Conservation (phyloP, 495 filamentous ascomycete species). For the Amphirosellinia nigrospora region DNA sequence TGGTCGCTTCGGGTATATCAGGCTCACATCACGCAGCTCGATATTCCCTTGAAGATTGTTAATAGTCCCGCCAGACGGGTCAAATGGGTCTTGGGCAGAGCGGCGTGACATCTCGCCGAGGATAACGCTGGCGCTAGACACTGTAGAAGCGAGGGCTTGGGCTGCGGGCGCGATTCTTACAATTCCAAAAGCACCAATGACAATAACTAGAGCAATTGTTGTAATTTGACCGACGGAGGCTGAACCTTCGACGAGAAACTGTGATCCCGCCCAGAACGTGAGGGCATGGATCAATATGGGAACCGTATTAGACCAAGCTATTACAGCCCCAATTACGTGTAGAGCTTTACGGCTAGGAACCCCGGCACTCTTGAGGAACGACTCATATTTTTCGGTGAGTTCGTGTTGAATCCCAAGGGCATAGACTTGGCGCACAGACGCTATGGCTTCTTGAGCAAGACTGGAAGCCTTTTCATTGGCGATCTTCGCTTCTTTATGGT, state of each 20-base stretch:
- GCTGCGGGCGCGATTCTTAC: slow-evolving; percentile 76
- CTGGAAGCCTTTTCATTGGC: slow-evolving; percentile 7
- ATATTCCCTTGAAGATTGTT: slow-evolving; percentile 47
- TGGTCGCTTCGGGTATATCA: slow-evolving; percentile 65
- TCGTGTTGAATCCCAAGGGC: slow-evolving; percentile 84
- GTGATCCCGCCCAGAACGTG: slow-evolving; percentile 82
- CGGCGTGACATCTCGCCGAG: not conserved
- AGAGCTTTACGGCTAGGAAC: slow-evolving; percentile 72
- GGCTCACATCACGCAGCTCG: slow-evolving; percentile 52
- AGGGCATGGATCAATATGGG: slow-evolving; percentile 79
- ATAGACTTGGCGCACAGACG: slow-evolving; percentile 76
- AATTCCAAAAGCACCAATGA: slow-evolving; percentile 79
- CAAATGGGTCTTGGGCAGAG: slow-evolving; percentile 9
- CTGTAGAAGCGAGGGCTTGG: slow-evolving; percentile 79
- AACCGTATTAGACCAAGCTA: slow-evolving; percentile 71
- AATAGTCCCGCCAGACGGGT: slow-evolving; percentile 59
- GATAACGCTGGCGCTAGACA: slow-evolving; percentile 49
- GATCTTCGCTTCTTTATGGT: not conserved
- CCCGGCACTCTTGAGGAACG: slow-evolving; percentile 66
- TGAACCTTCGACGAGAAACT: slow-evolving; percentile 66
- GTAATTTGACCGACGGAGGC: slow-evolving; percentile 54
- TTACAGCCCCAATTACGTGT: slow-evolving; percentile 66
- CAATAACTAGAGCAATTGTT: slow-evolving; percentile 75
- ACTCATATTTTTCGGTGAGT: slow-evolving; percentile 74
- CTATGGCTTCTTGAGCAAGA: slow-evolving; percentile 72